Base-by-base conservation (phyloP, 129 eudicot species). In the Artemisia annua region DNA sequence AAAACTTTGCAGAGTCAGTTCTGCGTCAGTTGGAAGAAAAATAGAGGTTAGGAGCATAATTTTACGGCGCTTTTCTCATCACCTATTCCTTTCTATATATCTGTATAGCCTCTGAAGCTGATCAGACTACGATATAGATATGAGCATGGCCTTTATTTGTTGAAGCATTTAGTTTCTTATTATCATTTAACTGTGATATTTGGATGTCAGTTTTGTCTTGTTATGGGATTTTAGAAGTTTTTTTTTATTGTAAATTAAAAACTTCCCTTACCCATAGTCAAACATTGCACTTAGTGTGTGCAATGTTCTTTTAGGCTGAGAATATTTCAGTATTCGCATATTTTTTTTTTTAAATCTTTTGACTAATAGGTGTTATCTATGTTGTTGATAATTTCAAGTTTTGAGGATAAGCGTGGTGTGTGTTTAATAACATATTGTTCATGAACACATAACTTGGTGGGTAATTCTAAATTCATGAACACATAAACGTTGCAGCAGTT, bases 1-100 rank as follows among this genome's bases (percentile, higher is more conserved):
- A 91, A 77, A 83, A 91, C 74, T 95, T 95, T 75, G 99, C 97
- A 9, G 99, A 95, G 61, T 85, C 97, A 0, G 87, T 95, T 52
- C 87, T 95, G 57, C 90, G 88, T 11, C 87, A 96, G 18, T 80
- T 86, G 85, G 90, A 88, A 67, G 96, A 86, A 65, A 86, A 88
- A 63, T 88, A 82, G 75, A 77, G 78, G 82, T 71, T 50, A 78
- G 71, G 62, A 24, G n/a, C 39, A 48, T 28, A 70, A 78, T 14
- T 57, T n/a, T 59, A 57, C 15, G 22, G 48, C 68, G 26, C 46
- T 60, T 24, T 26, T 30, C 11, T 12, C 22, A 39, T 12, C 39
- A 11, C 17, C 12, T 39, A 19, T 71, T 19, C 1, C 20, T 57
- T 39, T 18, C 49, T 15, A 52, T 32, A n/a, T 11, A 39, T 4